These are phyloP conservation scores for Sporisorium sorghi DNA, from an alignment of 1,284 basidiomycete species.

Conservation along the genomic window DNA sequence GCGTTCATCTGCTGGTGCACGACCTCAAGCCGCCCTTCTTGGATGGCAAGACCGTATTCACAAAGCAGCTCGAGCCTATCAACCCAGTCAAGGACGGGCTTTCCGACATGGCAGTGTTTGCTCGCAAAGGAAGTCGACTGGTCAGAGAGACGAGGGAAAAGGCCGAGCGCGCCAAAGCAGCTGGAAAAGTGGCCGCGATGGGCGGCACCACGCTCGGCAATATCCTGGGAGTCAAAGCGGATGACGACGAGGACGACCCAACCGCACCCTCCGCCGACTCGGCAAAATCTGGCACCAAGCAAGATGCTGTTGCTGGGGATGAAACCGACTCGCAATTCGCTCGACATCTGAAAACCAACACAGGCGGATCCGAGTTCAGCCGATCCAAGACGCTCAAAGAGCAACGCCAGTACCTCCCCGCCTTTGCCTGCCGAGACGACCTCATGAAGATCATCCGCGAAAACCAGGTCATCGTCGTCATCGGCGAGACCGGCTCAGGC, in stretches of 20 bases:
- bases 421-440: slow-evolving; percentile 96
- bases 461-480: slow-evolving; percentile 92
- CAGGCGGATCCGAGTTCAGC: slow-evolving; percentile 84
- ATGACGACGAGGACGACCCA: slow-evolving; percentile 74
- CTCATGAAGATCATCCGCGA: slow-evolving; percentile 89
- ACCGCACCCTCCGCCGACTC: not conserved
- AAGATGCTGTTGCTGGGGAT: not conserved
- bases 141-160: slow-evolving; percentile 96
- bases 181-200: slow-evolving; percentile 90
- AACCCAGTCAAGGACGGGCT: slow-evolving; percentile 94
- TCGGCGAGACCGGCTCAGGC: slow-evolving; percentile 94
- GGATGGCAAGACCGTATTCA: slow-evolving; percentile 94
- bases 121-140: slow-evolving; percentile 91
- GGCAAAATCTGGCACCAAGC: not conserved
- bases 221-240: slow-evolving; percentile 95
- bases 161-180: slow-evolving; percentile 80
- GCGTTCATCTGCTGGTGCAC: slow-evolving; percentile 96
- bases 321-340: slow-evolving; percentile 90
- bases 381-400: slow-evolving; percentile 86
- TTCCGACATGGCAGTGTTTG: slow-evolving; percentile 93
- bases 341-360: slow-evolving; percentile 78
- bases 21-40: slow-evolving; percentile 97
- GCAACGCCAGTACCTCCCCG: slow-evolving; percentile 95
- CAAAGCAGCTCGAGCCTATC: slow-evolving; percentile 95
- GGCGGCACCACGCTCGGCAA: slow-evolving; percentile 95